Evolutionary conservation across 768 basidiomycete species (phyloP), one percentile per base, ranked within the genome.

Genomic region (Leccinum rimulosum): DNA sequence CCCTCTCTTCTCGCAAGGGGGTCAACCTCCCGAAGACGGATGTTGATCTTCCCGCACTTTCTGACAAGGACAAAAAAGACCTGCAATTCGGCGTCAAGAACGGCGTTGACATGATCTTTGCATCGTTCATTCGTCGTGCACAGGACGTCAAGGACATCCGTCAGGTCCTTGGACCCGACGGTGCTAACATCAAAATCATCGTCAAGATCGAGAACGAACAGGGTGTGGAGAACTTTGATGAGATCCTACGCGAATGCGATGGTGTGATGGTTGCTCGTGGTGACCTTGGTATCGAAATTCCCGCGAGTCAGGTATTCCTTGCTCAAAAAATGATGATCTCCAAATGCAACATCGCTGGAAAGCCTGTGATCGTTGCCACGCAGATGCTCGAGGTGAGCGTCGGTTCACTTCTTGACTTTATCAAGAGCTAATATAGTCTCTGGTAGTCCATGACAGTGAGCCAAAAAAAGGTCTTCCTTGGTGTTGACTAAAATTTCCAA

Each of bases 251-350:
- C 68, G 97, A 90, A 74, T 84, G 90, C 31, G 97, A 99, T 73
- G 97, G 97, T 79, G 97, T 99, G 66, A 99, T 99, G 97, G 97
- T 99, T 64, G 97, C 97, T 64, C 93, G 97, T 77, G 97, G 97
- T 75, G 97, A 99, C 74, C 83, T 99, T 53, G 97, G 97, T 74
- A 99, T 99, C 69, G 97, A 99, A 78, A 99, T 99, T 67, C 97
- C 97, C n/a, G 94, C 97, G 48, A 91, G 89, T 69, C 97, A 98
- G 72, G 97, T 99, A 49, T 99, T 99, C 84, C 81, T 98, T 68
- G 97, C 97, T 8, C 97, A 99, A 75, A 99, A 99, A 81, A 98
- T 98, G 96, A 99, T 99, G 95, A 99, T 98, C 68, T 86, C 96
- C 60, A 98, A 98, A 80, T 97, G 95, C 80, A 98, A 97, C 81